phyloP scores from a whole-genome alignment of 2,329 filamentous ascomycete genomes.

The Ceratocystis papillata region DNA sequence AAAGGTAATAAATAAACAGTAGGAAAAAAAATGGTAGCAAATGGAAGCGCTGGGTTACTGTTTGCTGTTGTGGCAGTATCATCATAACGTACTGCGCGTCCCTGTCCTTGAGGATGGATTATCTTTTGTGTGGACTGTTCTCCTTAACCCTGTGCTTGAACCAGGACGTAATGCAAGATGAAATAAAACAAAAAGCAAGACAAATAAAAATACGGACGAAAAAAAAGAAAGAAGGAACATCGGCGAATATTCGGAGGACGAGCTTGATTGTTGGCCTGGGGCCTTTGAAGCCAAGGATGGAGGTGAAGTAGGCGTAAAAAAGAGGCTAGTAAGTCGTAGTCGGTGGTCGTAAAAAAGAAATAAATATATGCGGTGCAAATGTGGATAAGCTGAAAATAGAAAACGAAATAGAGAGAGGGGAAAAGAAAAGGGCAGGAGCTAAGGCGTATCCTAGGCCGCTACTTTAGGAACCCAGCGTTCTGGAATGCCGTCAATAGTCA shows the following conservation, averaged over 20 bases:
- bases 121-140: slow-evolving; percentile 8
- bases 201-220: background rate
- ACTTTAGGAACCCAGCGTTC: slow-evolving; percentile 41
- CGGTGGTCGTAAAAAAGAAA: slow-evolving; percentile 13
- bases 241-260: background rate
- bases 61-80: slow-evolving; percentile 4
- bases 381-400: no score
- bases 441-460: background rate
- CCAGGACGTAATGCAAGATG: background rate
- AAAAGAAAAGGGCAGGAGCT: slow-evolving; percentile 5
- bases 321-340: slow-evolving; percentile 3
- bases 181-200: slow-evolving; percentile 15
- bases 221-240: background rate
- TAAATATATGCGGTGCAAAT: background rate
- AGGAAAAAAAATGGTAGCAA: background rate
- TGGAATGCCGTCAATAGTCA: slow-evolving; percentile 49
- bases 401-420: background rate
- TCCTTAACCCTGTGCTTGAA: slow-evolving; percentile 1
- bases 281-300: background rate
- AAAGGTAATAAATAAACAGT: background rate
- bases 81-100: slow-evolving; percentile 8
- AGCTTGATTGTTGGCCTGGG: background rate
- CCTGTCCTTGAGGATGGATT: slow-evolving; percentile 7
- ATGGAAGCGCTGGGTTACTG: slow-evolving; percentile 15
- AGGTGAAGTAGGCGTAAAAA: background rate